Evolutionary conservation across 1,284 basidiomycete species (phyloP).

Genomic region (Apiotrichum porosum): DNA sequence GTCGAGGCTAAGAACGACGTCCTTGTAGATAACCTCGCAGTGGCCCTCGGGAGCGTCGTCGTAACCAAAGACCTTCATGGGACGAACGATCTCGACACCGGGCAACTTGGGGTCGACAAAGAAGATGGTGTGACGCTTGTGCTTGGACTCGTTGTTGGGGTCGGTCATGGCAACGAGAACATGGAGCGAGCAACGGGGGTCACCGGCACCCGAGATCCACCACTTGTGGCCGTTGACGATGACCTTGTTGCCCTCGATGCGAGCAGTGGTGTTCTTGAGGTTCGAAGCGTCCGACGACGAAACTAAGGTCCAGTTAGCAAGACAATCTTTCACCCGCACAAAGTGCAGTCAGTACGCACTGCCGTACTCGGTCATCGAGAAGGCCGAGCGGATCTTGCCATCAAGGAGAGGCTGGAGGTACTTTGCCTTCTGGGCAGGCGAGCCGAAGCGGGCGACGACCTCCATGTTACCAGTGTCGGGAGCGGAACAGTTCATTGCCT

Average conservation of each 20-base stretch:
- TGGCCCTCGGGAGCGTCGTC: slow-evolving; percentile 95
- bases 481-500: slow-evolving; percentile 85
- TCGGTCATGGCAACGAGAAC: slow-evolving; percentile 69
- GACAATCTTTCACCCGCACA: no score
- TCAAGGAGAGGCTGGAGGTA: slow-evolving; percentile 85
- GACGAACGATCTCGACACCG: slow-evolving; percentile 82
- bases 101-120: slow-evolving; percentile 81
- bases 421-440: slow-evolving; percentile 78
- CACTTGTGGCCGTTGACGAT: slow-evolving; percentile 97
- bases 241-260: slow-evolving; percentile 74
- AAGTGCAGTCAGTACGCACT: slow-evolving; percentile 54
- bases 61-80: slow-evolving; percentile 89
- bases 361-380: slow-evolving; percentile 90
- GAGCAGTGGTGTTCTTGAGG: slow-evolving; percentile 79
- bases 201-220: slow-evolving; percentile 98
- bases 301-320: slow-evolving; percentile 55
- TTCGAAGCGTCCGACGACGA: slow-evolving; percentile 96
- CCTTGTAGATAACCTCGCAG: slow-evolving; percentile 89
- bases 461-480: slow-evolving; percentile 98
- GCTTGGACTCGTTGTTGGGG: slow-evolving; percentile 48
- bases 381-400: slow-evolving; percentile 88
- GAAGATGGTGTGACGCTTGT: slow-evolving; percentile 88
- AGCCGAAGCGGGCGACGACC: slow-evolving; percentile 91
- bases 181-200: slow-evolving; percentile 83
- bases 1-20: slow-evolving; percentile 73